A percentile compares a stretch with the other conserved stretches of the same genome.
Conservation (phyloP, 2,329 filamentous ascomycete species). For the Fusarium clavum region DNA sequence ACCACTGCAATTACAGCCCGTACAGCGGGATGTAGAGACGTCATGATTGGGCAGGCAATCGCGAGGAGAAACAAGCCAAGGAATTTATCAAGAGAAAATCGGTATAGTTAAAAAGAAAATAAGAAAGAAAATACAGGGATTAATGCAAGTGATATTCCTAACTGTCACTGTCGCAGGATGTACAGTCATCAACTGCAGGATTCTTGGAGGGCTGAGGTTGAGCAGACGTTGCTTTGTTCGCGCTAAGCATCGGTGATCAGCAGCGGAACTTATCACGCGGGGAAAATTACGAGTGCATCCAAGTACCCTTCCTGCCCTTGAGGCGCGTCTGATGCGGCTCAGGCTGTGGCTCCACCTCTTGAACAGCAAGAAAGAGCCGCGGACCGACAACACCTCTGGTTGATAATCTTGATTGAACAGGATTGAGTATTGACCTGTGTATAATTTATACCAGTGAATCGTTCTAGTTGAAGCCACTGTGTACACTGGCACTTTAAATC, state of each 20-base stretch:
- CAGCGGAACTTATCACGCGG: conserved; percentile 31
- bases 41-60: conserved; percentile 24
- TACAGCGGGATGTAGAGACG: conserved; percentile 41
- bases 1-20: conserved; percentile 62
- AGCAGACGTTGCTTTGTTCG: conserved; percentile 39
- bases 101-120: not conserved
- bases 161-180: not conserved
- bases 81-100: not conserved
- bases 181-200: conserved; percentile 8
- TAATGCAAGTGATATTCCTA: not conserved
- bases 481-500: not conserved
- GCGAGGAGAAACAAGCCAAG: not conserved
- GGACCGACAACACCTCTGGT: conserved; percentile 33
- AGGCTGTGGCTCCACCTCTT: conserved; percentile 36
- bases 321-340: conserved; percentile 45
- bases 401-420: conserved; percentile 11
- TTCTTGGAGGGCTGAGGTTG: conserved; percentile 40
- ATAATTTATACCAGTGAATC: not conserved
- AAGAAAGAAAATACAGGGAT: conserved; percentile 1
- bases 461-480: too few relatives aligned
- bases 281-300: conserved; percentile 2
- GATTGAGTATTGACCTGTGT: not conserved
- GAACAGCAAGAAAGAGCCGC: conserved; percentile 38
- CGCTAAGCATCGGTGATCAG: conserved; percentile 41
- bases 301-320: conserved; percentile 27